A percentile compares a stretch with the other conserved stretches of the same genome.
These are phyloP conservation scores for Monilinia laxa DNA, from an alignment of 2,329 filamentous ascomycete species.

Conservation along the genomic window DNA sequence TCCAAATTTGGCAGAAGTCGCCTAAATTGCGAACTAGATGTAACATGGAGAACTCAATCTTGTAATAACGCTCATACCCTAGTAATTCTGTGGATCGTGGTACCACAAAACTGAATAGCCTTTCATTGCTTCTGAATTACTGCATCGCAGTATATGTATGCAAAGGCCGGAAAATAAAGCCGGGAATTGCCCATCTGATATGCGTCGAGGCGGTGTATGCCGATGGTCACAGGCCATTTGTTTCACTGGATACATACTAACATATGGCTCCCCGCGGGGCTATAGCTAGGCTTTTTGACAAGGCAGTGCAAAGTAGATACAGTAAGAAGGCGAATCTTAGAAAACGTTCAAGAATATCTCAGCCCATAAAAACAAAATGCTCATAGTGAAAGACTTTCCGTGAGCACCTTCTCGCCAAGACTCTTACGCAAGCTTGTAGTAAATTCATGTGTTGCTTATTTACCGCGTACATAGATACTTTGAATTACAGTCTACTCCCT, in stretches of 20 bases:
- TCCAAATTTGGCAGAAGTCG: background rate
- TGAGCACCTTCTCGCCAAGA: background rate
- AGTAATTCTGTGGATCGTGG: no score
- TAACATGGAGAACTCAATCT: background rate
- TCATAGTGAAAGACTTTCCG: background rate
- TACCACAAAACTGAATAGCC: background rate
- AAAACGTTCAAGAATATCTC: background rate
- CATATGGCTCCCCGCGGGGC: background rate
- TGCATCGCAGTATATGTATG: background rate
- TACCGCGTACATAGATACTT: background rate
- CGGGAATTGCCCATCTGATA: no score
- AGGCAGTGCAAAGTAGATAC: background rate
- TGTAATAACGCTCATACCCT: background rate
- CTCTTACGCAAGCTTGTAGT: background rate
- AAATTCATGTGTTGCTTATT: background rate
- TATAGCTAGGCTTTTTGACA: background rate
- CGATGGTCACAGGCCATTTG: background rate
- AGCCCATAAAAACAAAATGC: background rate
- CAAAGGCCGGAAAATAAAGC: background rate
- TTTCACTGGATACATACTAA: background rate
- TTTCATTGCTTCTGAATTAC: background rate
- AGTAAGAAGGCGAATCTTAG: background rate
- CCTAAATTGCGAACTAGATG: fast-evolving
- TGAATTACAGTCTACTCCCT: background rate
- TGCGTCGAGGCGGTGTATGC: background rate